Evolutionary conservation across 176 grass and related monocot species (phyloP).

Genomic region (Olyra latifolia): DNA sequence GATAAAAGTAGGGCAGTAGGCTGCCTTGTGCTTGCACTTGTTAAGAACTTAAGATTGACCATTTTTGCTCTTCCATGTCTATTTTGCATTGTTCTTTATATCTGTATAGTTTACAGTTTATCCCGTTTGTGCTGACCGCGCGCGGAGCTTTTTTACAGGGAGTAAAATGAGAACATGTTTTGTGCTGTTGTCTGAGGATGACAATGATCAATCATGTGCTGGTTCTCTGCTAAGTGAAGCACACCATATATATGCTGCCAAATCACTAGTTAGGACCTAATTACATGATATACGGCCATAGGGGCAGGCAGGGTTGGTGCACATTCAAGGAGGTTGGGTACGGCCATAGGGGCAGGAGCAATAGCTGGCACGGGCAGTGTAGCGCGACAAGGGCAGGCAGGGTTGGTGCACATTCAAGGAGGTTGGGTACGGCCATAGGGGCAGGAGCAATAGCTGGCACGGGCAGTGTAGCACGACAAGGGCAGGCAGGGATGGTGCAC

Average conservation of each 20-base stretch:
- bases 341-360: no score
- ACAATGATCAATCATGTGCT: no score
- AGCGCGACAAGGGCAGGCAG: no score
- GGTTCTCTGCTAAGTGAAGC: background rate
- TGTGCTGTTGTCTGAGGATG: background rate
- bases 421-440: no score
- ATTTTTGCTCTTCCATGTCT: background rate
- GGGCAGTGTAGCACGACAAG: no score
- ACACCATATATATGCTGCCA: background rate
- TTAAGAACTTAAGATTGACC: background rate
- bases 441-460: no score
- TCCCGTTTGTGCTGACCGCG: background rate
- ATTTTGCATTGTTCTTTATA: background rate
- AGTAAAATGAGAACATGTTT: background rate
- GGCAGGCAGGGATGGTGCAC: no score
- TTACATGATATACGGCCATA: background rate
- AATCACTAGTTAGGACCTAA: background rate
- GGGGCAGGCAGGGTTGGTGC: no score
- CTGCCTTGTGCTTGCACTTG: background rate
- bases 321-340: no score
- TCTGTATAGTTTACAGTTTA: background rate
- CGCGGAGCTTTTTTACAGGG: background rate
- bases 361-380: no score
- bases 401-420: no score
- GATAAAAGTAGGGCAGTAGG: background rate